Base-by-base conservation (phyloP, 345 rosid genomes). In the Arabis alpina region DNA sequence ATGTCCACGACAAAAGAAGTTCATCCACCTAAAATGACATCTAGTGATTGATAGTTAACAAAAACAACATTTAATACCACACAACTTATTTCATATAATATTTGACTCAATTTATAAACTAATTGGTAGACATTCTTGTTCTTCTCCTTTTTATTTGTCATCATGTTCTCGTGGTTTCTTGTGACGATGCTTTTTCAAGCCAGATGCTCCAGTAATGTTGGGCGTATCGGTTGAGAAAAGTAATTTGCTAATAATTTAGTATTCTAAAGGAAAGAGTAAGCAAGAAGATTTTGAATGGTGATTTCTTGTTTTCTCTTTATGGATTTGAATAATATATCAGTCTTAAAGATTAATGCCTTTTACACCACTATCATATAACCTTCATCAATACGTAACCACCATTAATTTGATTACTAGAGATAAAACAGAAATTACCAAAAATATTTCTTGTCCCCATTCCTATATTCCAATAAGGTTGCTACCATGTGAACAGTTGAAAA, bases 201-300 rank as follows among this genome's bases (percentile, higher is more conserved):
- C 66, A 63, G 65, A 76, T 76, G 71, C 64, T 52, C 71, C 81
- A 76, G 55, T 25, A 72, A 48, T 44, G 77, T 76, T 84, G 85
- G 85, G 76, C 84, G 84, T 83, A 82, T 82, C 84, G 51, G 92
- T 90, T 86, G 85, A 77, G 92, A 88, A 90, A 84, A 83, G 51
- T 41, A 63, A 63, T 61, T 54, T 47, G 41, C 60, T 27, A 27
- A 75, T 27, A 27, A 75, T 66, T 52, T 74, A 60, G 59, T 61
- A 74, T 73, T 56, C 56, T 39, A 57, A 61, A 55, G n/a, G 68
- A 79, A 19, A 51, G 80, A 77, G 78, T 76, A 66, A 66, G 42
- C 64, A 66, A 57, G 76, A 80, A 58, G 82, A 59, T 73, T 68
- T 58, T 65, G 53, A 42, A 48, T 34, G 63, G 82, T 73, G 71